Evolutionary conservation across 1,139 yeast species (phyloP), one percentile per base, ranked within the genome.

Genomic region (Meyerozyma guilliermondii): DNA sequence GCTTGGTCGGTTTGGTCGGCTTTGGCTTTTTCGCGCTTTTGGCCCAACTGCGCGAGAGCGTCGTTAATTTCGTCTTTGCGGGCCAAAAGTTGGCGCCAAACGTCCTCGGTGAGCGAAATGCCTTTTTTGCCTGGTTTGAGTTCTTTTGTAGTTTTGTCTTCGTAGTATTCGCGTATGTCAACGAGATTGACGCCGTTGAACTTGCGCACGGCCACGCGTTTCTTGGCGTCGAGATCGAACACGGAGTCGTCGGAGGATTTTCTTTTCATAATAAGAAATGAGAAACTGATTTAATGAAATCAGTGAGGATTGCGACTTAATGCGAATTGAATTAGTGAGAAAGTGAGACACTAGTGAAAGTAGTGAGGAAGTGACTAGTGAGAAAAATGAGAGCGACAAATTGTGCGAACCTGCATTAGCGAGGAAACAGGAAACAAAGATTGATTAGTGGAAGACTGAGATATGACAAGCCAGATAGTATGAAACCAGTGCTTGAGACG

Each of bases 121-220:
- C 96, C 96, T 68, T 88, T 88, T 56, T 81, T 82, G 0, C 95
- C 95, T 0, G 96, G 97, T 49, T 69, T 71, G 63, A 78, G 68
- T 46, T 78, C 83, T 10, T 79, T 76, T 9, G 78, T 71, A 3
- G 71, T 74, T 41, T 78, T 75, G 52, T 82, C 88, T 44, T 73
- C 62, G 62, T 86, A 88, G 64, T 71, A 87, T 59, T 89, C 96
- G 44, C 96, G 74, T 43, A 88, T 86, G 54, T 88, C 96, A 11
- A 89, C 78, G 50, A 87, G 65, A 40, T 75, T 78, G 46, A 69
- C 66, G 42, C 80, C 80, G 42, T 84, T 81, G 68, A 80, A 88
- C 52, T 76, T 76, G 43, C 88, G 74, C 22, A 88, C 87, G 0
- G 87, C 79, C 33, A 86, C 83, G 46, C 80, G 77, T 56, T 86